Evolutionary conservation across 495 filamentous ascomycete genomes (phyloP).

Genomic region (Tuber borchii): DNA sequence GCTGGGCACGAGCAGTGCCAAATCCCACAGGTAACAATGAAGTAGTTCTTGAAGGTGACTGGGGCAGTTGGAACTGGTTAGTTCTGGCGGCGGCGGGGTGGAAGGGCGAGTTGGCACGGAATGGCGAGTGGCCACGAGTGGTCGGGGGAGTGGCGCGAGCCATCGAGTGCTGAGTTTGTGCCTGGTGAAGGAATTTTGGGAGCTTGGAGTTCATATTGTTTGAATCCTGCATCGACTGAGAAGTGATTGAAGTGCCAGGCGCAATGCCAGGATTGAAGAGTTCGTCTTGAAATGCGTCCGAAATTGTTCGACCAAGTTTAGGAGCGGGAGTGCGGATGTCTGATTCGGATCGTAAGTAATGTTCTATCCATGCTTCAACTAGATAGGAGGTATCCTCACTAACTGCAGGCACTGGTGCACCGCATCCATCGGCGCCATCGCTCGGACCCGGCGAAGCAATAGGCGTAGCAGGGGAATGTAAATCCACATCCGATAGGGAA

Average conservation of each 20-base stretch:
- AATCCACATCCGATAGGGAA: slow-evolving; percentile 35
- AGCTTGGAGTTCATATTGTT: slow-evolving; percentile 48
- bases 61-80: slow-evolving; percentile 46
- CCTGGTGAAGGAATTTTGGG: slow-evolving; percentile 62
- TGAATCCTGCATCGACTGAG: slow-evolving; percentile 40
- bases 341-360: slow-evolving; percentile 52
- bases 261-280: slow-evolving; percentile 58
- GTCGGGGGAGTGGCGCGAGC: slow-evolving; percentile 52
- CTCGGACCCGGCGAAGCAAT: slow-evolving; percentile 30
- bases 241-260: slow-evolving; percentile 45
- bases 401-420: slow-evolving; percentile 25
- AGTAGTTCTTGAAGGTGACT: slow-evolving; percentile 41
- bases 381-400: slow-evolving; percentile 49
- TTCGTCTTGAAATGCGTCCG: slow-evolving; percentile 77
- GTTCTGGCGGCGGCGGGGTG: slow-evolving; percentile 46
- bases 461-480: slow-evolving; percentile 37
- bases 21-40: slow-evolving; percentile 28
- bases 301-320: slow-evolving; percentile 78
- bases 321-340: slow-evolving; percentile 54
- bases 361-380: slow-evolving; percentile 53
- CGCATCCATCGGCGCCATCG: slow-evolving; percentile 24
- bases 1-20: slow-evolving; percentile 50
- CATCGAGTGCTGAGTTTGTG: slow-evolving; percentile 60
- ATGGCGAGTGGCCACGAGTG: slow-evolving; percentile 73
- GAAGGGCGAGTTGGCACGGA: slow-evolving; percentile 67